A percentile compares a stretch with the other conserved stretches of the same genome.
phyloP scores from a whole-genome alignment of 495 filamentous ascomycete species.

The Talaromyces nanjingensis region DNA sequence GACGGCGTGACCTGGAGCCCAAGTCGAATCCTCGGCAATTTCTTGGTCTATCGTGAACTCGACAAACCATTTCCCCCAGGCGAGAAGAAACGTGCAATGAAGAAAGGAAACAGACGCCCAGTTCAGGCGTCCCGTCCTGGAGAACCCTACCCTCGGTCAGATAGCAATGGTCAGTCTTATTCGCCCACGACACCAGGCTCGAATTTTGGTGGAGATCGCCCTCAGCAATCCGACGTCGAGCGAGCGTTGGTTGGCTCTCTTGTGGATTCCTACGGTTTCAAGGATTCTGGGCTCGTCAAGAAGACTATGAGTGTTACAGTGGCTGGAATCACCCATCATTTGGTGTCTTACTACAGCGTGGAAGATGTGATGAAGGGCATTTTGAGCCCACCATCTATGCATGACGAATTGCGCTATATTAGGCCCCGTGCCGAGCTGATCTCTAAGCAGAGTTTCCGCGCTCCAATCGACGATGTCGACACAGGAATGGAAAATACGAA shows the following conservation, averaged over 20 bases:
- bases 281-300: constrained; percentile 76
- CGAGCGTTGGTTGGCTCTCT: constrained; percentile 73
- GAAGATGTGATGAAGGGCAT: constrained; percentile 59
- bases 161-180: constrained; percentile 33
- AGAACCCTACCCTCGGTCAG: constrained; percentile 47
- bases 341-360: constrained; percentile 84
- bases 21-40: constrained; percentile 81
- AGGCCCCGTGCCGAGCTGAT: constrained; percentile 52
- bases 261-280: constrained; percentile 82
- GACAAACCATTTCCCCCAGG: constrained; percentile 76
- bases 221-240: constrained; percentile 49
- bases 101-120: constrained; percentile 49
- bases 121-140: constrained; percentile 34
- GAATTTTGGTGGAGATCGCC: constrained; percentile 29
- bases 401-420: constrained; percentile 47
- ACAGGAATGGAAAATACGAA: constrained; percentile 33
- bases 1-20: constrained; percentile 88
- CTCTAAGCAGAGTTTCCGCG: constrained; percentile 63
- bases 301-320: constrained; percentile 82
- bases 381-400: constrained; percentile 56
- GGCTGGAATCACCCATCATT: constrained; percentile 62
- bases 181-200: constrained; percentile 34
- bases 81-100: constrained; percentile 83
- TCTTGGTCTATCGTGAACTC: constrained; percentile 83
- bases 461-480: constrained; percentile 56